Evolutionary conservation across 2,329 filamentous ascomycete species (phyloP).

Genomic region (Pseudogymnoascus sp.): DNA sequence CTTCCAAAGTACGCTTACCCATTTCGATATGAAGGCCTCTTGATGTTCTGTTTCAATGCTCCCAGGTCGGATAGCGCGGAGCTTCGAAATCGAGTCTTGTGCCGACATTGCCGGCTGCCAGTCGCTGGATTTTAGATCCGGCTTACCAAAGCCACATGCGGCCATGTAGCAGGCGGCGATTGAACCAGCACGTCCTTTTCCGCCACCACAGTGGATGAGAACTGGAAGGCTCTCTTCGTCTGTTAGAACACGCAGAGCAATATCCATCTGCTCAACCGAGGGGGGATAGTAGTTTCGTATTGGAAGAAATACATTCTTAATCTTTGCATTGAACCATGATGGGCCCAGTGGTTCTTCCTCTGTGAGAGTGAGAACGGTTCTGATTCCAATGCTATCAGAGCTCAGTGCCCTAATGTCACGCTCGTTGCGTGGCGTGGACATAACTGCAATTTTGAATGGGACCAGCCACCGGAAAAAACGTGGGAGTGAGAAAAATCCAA

Average conservation of each 20-base stretch:
- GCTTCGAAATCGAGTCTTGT: constrained; percentile 3
- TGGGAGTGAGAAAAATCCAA: constrained; percentile 11
- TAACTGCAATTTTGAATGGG: constrained; percentile 14
- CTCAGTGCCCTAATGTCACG: constrained; percentile 8
- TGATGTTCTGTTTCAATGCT: constrained; percentile 17
- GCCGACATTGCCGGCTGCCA: constrained; percentile 13
- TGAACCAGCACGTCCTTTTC: constrained; percentile 18
- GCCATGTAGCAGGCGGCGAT: constrained; percentile 17
- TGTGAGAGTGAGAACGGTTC: constrained; percentile 17
- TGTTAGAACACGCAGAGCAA: constrained; percentile 11
- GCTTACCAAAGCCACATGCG: constrained; percentile 13
- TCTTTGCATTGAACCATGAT: constrained; percentile 13
- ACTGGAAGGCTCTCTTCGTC: constrained; percentile 9
- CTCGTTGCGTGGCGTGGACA: constrained; percentile 14
- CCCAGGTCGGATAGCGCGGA: constrained; percentile 13
- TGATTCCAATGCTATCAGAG: constrained; percentile 11
- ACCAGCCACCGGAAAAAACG: constrained; percentile 18
- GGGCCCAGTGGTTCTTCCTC: constrained; percentile 13
- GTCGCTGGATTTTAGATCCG: neutral
- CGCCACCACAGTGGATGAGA: constrained; percentile 18
- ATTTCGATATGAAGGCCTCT: constrained; percentile 15
- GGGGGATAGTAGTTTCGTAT: constrained; percentile 16
- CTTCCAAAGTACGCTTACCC: constrained; percentile 16
- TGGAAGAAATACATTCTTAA: constrained; percentile 15
- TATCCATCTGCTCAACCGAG: constrained; percentile 15